Evolutionary conservation across 108 stramenopile genomes (phyloP).

Genomic region (Nitzschia inconspicua): DNA sequence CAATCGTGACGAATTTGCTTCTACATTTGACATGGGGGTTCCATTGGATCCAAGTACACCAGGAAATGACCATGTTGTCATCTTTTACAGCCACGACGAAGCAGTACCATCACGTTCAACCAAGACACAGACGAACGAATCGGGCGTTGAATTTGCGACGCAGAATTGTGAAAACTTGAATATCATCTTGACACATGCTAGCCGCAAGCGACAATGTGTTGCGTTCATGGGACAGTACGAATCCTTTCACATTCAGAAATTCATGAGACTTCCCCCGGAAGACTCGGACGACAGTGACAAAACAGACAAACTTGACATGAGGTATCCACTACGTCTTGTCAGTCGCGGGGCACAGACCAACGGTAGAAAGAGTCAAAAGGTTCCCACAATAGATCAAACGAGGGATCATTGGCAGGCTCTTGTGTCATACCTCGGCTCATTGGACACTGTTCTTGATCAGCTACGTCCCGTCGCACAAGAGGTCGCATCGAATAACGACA

Average conservation of each 20-base stretch:
- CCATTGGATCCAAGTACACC: constrained; percentile 20
- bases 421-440: constrained; percentile 42
- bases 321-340: constrained; percentile 41
- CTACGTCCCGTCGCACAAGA: constrained; percentile 50
- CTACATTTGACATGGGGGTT: constrained; percentile 19
- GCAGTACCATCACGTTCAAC: constrained; percentile 22
- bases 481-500: constrained; percentile 37
- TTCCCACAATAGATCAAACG: constrained; percentile 31
- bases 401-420: constrained; percentile 44
- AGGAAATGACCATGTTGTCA: constrained; percentile 7
- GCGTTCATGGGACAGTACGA: constrained; percentile 80
- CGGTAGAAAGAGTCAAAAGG: constrained; percentile 26
- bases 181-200: constrained; percentile 47
- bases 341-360: constrained; percentile 54
- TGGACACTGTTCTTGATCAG: constrained; percentile 38
- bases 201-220: constrained; percentile 42
- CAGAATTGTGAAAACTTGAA: constrained; percentile 66
- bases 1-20: constrained; percentile 21
- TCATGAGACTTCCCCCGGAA: constrained; percentile 36
- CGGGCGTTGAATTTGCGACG: constrained; percentile 52
- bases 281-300: background rate
- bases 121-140: constrained; percentile 5
- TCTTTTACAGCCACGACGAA: background rate
- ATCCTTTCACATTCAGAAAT: constrained; percentile 75
- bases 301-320: constrained; percentile 8